These are phyloP conservation scores for Pseudocohnilembus persalinus DNA, from an alignment of 169 alveolate genomes.

Conservation along the genomic window DNA sequence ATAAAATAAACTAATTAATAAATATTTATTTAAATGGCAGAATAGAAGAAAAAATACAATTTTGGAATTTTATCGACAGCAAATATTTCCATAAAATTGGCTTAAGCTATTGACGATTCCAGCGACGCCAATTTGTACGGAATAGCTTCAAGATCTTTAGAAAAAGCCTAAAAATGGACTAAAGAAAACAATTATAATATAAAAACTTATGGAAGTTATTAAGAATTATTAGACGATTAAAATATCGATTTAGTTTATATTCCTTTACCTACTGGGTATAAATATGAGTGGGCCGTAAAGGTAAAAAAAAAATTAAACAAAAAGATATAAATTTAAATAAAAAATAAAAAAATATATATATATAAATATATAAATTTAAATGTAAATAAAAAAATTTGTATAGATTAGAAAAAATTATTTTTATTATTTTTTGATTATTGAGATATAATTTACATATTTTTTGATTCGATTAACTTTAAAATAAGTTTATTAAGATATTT, in stretches of 20 bases:
- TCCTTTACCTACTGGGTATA: constrained; percentile 47
- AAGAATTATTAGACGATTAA: constrained; percentile 50
- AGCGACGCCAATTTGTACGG: neutral
- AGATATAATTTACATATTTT: no score
- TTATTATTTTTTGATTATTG: no score
- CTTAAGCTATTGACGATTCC: neutral
- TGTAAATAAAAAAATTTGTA: no score
- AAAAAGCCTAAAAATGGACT: neutral
- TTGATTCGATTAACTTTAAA: no score
- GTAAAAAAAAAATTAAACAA: no score
- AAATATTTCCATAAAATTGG: neutral
- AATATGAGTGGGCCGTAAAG: constrained; percentile 42
- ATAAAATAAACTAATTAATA: no score
- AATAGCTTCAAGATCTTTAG: neutral
- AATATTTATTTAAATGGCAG: neutral
- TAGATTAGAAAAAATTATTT: no score
- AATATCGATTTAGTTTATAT: constrained; percentile 54
- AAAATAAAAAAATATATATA: no score
- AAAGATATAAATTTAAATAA: no score
- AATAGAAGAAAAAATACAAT: no score
- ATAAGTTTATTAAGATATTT: no score
- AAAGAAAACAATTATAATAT: neutral
- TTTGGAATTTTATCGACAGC: neutral
- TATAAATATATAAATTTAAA: no score
- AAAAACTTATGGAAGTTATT: constrained; percentile 44